Percentiles rank a stretch among this genome's conserved stretches.
These are phyloP conservation scores for Neofusicoccum cordaticola DNA, from an alignment of 2,329 filamentous ascomycete genomes.

Conservation along the genomic window DNA sequence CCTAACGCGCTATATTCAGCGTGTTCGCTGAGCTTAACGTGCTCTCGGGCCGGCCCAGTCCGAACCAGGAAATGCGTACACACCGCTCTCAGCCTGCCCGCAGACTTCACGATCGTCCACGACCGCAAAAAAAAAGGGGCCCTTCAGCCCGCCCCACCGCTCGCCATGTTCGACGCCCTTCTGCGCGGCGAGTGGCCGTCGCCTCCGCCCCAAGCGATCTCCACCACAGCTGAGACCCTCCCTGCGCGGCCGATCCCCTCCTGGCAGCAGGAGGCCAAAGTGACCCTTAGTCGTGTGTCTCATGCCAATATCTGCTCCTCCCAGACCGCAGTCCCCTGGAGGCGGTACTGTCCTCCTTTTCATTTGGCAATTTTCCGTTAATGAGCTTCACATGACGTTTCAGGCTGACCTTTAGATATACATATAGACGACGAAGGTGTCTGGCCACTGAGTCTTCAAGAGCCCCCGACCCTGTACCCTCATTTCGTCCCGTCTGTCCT, in stretches of 20 bases:
- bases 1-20: background rate
- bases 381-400: slow-evolving; percentile 16
- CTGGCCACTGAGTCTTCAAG: background rate
- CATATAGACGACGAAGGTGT: background rate
- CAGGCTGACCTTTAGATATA: slow-evolving; percentile 2
- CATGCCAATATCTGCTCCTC: slow-evolving; percentile 17
- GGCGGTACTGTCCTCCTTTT: slow-evolving; percentile 10
- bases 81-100: slow-evolving; percentile 9
- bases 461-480: slow-evolving; percentile 10
- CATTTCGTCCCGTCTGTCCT: slow-evolving; percentile 11
- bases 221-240: slow-evolving; percentile 10
- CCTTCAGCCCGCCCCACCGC: background rate
- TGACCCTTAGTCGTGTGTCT: slow-evolving; percentile 16
- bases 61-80: slow-evolving; percentile 8
- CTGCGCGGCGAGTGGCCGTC: background rate
- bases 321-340: slow-evolving; percentile 1
- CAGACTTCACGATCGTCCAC: slow-evolving; percentile 2
- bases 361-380: slow-evolving; percentile 12
- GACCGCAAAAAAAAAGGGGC: background rate
- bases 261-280: slow-evolving; percentile 9
- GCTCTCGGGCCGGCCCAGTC: slow-evolving; percentile 10
- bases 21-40: slow-evolving; percentile 4
- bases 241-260: slow-evolving; percentile 9
- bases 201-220: slow-evolving; percentile 10
- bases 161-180: slow-evolving; percentile 9